Evolutionary conservation across 345 rosid genomes (phyloP), one percentile per base, ranked within the genome.

Genomic region (Euphorbia lathyris): DNA sequence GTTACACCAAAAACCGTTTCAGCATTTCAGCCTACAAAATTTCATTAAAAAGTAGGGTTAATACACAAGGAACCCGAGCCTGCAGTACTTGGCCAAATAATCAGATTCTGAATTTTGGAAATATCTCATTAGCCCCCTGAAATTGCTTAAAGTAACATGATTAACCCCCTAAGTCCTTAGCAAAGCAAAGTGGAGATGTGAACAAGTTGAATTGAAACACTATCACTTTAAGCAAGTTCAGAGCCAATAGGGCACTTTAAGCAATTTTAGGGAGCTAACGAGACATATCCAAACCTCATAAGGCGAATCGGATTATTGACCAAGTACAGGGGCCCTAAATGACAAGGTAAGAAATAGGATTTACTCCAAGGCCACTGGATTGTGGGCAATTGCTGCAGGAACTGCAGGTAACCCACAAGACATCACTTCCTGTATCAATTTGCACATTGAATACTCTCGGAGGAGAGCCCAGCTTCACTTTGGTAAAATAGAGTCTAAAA

Each of bases 341-440:
- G 40, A 66, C 57, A 62, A 72, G 34, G 42, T 42, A 56, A 76
- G 83, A 76, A 68, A 17, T 51, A 59, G 65, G 45, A 63, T 53
- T 75, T 86, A 90, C 99, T 72, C 97, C 94, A 59, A 95, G 96
- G 75, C 90, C 99, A 79, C 97, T 92, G 47, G 92, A 74, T 50
- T 76, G 86, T 38, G 98, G 98, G 73, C 97, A 94, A 70, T 91
- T 79, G 72, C 65, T 79, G 83, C 98, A 91, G 63, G 96, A 81
- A 77, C 82, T 81, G 75, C 98, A 94, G 77, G 86, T 77, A 40
- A 94, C 92, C 98, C 98, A 94, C 76, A 94, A 80, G 68, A 91
- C 86, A 53, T 94, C 97, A 36, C 98, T 94, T 78, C 98, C 97
- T 9, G 97, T 95, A 79, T 95, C 99, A 77, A 95, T 95, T 86